Conservation (phyloP, 805 yeast genomes). For the Sporopachydermia lactativora region DNA sequence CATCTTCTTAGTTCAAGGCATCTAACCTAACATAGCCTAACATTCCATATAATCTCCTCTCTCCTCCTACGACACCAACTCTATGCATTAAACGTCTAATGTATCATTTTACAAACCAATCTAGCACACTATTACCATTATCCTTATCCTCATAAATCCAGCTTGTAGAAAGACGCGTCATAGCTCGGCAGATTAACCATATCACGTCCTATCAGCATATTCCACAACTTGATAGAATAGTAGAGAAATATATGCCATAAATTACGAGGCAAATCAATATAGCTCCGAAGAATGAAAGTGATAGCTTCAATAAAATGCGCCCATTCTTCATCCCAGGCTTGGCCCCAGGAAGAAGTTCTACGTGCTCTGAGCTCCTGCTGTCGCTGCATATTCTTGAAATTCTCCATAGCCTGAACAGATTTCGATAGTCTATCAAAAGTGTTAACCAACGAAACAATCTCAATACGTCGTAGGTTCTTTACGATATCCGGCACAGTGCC, state of each 20-base stretch:
- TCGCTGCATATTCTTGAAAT: conserved; percentile 27
- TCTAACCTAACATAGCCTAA: too few species aligned
- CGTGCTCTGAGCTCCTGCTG: conserved; percentile 8
- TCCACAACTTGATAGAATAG: conserved; percentile 51
- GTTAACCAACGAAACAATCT: conserved; percentile 79
- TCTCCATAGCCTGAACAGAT: conserved; percentile 59
- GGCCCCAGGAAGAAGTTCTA: conserved; percentile 10
- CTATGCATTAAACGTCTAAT: too few species aligned
- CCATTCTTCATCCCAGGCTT: conserved; percentile 37
- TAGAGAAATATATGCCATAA: conserved; percentile 35
- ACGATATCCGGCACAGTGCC: conserved; percentile 32
- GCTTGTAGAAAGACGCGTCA: background rate
- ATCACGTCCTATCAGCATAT: conserved; percentile 51
- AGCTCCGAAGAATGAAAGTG: conserved; percentile 49
- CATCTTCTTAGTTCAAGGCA: too few species aligned
- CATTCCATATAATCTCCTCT: too few species aligned
- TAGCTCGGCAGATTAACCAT: conserved; percentile 3
- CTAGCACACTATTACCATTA: background rate
- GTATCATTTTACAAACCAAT: background rate
- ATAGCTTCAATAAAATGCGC: conserved; percentile 43
- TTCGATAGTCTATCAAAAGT: conserved; percentile 88
- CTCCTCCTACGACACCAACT: too few species aligned
- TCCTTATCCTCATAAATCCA: too few species aligned
- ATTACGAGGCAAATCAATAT: conserved; percentile 54
- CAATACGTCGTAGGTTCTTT: conserved; percentile 56